Percentiles rank a stretch among this genome's conserved stretches.
These are phyloP conservation scores for Trichoderma reesei DNA, from an alignment of 495 filamentous ascomycete genomes.

Conservation along the genomic window DNA sequence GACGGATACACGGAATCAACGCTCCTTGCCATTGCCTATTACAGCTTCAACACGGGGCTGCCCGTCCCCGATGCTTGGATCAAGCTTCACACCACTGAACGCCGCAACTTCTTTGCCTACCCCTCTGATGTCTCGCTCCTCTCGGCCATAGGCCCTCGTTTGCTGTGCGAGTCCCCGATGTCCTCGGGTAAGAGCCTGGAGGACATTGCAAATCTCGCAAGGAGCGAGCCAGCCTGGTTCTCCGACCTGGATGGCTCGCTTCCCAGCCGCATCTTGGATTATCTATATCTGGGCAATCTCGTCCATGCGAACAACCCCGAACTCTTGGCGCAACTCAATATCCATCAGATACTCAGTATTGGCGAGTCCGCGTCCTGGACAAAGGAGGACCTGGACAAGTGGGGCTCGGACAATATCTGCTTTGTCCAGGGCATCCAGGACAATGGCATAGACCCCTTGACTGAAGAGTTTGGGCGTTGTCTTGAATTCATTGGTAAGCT, in stretches of 20 bases:
- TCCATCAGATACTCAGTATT: constrained; percentile 83
- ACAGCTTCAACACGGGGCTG: constrained; percentile 76
- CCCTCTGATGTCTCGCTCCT: constrained; percentile 77
- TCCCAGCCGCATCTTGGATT: constrained; percentile 79
- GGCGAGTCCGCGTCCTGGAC: constrained; percentile 81
- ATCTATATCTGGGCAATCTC: constrained; percentile 93
- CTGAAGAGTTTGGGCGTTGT: constrained; percentile 77
- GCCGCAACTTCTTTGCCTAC: constrained; percentile 94
- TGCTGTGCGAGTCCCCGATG: constrained; percentile 45
- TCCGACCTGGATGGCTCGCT: constrained; percentile 78
- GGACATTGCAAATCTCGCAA: constrained; percentile 36
- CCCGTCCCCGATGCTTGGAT: constrained; percentile 81
- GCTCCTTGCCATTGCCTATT: constrained; percentile 77
- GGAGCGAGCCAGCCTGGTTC: constrained; percentile 66
- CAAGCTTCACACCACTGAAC: constrained; percentile 64
- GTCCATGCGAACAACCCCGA: constrained; percentile 88
- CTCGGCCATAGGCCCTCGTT: constrained; percentile 58
- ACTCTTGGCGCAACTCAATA: constrained; percentile 67
- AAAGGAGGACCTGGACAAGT: constrained; percentile 52
- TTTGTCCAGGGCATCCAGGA: constrained; percentile 81
- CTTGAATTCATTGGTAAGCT: constrained; percentile 82
- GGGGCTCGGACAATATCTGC: constrained; percentile 66
- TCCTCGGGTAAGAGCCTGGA: constrained; percentile 25
- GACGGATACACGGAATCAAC: constrained; percentile 96
- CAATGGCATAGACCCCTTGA: constrained; percentile 89